Evolutionary conservation across 805 yeast species (phyloP), one percentile per base, ranked within the genome.

Genomic region (Osmozyma mogii): DNA sequence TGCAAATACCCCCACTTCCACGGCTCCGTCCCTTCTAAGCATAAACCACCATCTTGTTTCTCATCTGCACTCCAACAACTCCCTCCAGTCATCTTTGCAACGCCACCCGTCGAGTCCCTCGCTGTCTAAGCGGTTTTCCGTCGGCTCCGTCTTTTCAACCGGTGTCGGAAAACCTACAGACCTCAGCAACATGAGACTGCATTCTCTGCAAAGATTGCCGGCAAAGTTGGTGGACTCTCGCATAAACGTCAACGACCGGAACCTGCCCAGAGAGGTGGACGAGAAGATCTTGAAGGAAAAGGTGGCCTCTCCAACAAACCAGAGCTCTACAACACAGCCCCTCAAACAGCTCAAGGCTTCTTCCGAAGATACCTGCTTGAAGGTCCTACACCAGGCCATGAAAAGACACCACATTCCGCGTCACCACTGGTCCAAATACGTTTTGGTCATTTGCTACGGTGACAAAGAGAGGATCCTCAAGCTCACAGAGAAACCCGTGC

Each of bases 321-420:
- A 16, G 23, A 20, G 9, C 9, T 29, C 32, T 6, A 26, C 39
- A 4, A 53, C 38, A 8, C 94, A 85, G 46, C 94, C 95, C 0
- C 64, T 85, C 41, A 83, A 84, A 44, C 92, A 84, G 43, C 57
- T 88, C 37, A 60, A 92, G 27, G 94, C 95, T 1, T 80, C 89
- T 6, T 76, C 84, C 15, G 95, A 87, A 32, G 97, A 89, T 45
- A 87, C 96, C 2, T 87, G 96, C 51, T 77, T 81, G 44, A 83
- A 83, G 51, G 80, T 89, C 14, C 59, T 92, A 27, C 94, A 84
- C 46, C 84, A 81, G 20, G 96, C 95, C 4, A 78, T 85, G 82
- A 75, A 78, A 42, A 69, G 94, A 37, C 94, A 88, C 56, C 78
- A 77, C 35, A 67, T 89, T 28, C 76, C 75, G 26, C 72, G 75